Evolutionary conservation across 2,329 filamentous ascomycete genomes (phyloP), one percentile per base, ranked within the genome.

Genomic region (Trichoderma gracile): DNA sequence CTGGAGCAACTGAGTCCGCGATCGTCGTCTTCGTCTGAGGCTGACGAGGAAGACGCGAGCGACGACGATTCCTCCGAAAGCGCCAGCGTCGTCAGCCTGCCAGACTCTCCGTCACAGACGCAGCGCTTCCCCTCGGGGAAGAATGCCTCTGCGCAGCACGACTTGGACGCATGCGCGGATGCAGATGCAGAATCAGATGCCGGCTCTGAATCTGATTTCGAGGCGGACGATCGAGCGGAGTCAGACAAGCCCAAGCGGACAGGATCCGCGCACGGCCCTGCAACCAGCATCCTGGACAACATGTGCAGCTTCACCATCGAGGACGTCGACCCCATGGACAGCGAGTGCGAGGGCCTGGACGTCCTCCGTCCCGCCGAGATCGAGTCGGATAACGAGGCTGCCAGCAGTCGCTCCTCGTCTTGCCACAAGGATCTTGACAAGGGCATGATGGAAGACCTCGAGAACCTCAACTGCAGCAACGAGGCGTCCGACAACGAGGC

Each of bases 271-370:
- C 58, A 62, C 58, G 58, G 58, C 9, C 58, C 57, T 17, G 57
- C 63, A 3, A 57, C 65, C 52, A 56, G 67, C 25, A 64, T 67
- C 8, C 68, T 66, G 17, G 64, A 71, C 38, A 40, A 64, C 42
- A 38, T 38, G 33, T 73, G 71, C 62, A 69, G 74, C 42, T 77
- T 83, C 43, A 70, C 74, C 12, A 74, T 84, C 33, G 82, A 84
- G 65, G 82, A 83, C 66, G 76, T 82, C 62, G 80, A 79, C 58
- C 75, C 77, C 3, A 78, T 78, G 77, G 80, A 81, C 63, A 78
- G 76, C 68, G 80, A 79, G 27, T 76, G 75, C 46, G 79, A 81
- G 5, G 76, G 76, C 19, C 71, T 78, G 25, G 77, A 77, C 38
- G 74, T 81, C 27, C 70, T 84, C 25, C 75, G 72, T 10, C 82